phyloP scores from a whole-genome alignment of 225 moss, liverwort and hornwort genomes.

The Pseudoscleropodium purum region DNA sequence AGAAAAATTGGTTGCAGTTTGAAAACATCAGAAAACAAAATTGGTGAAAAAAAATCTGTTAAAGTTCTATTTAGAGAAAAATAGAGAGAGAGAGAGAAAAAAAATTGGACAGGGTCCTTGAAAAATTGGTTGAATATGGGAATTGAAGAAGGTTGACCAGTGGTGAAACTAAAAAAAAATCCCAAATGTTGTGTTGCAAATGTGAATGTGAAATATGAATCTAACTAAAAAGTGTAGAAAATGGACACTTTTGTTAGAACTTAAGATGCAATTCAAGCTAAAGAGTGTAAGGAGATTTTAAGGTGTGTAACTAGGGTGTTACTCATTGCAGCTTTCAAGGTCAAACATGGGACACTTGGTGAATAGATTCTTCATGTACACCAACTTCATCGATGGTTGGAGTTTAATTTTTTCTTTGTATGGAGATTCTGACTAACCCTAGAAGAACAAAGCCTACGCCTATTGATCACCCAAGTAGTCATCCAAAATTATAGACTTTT shows the following conservation, averaged over 20 bases:
- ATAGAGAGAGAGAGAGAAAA: background rate
- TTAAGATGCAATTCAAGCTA: background rate
- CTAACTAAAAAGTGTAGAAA: too few species aligned
- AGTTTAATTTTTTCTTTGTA: accelerated
- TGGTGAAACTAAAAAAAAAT: background rate
- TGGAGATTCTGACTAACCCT: accelerated
- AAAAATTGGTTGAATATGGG: background rate
- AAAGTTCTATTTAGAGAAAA: too few species aligned
- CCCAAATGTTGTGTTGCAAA: accelerated
- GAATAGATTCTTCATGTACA: background rate
- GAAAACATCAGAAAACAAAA: background rate
- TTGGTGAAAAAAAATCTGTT: background rate
- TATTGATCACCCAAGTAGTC: accelerated
- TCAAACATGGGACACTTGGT: background rate
- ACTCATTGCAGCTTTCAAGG: accelerated
- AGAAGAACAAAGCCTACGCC: background rate
- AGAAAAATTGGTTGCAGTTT: accelerated
- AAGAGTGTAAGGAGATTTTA: background rate
- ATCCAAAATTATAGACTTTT: background rate
- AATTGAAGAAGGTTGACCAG: background rate
- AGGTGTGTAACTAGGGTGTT: background rate
- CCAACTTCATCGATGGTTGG: background rate
- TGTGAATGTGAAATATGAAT: background rate
- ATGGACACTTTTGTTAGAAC: too few species aligned
- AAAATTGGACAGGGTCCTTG: accelerated